phyloP scores from a whole-genome alignment of 2,329 filamentous ascomycete species.

The Corynespora cassiicola region DNA sequence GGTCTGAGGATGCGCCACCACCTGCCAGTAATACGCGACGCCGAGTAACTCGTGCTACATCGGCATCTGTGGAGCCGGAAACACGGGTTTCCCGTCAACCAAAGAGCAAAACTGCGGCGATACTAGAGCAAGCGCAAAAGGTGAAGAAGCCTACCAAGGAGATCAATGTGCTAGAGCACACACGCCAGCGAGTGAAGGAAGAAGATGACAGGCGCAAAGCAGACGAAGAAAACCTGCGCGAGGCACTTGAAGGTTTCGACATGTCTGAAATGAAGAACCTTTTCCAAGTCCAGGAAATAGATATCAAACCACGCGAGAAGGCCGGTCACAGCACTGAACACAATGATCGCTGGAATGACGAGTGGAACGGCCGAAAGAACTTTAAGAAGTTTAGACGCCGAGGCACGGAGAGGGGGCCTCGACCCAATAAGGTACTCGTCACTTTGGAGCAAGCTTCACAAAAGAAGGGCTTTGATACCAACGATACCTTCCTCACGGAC shows the following conservation, averaged over 20 bases:
- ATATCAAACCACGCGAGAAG: constrained; percentile 58
- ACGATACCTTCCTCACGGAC: constrained; percentile 78
- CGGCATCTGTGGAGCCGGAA: constrained; percentile 35
- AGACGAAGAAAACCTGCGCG: constrained; percentile 69
- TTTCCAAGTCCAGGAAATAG: constrained; percentile 78
- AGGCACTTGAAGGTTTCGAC: constrained; percentile 68
- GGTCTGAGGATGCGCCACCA: no score
- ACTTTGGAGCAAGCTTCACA: constrained; percentile 71
- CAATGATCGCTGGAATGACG: constrained; percentile 79
- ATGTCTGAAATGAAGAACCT: constrained; percentile 75
- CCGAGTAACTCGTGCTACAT: constrained; percentile 50
- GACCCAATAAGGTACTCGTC: constrained; percentile 68
- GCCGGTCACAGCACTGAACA: no score
- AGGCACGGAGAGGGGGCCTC: constrained; percentile 44
- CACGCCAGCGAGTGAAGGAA: constrained; percentile 57
- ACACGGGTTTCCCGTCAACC: constrained; percentile 44
- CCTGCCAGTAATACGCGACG: no score
- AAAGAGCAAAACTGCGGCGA: constrained; percentile 40
- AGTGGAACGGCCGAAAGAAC: constrained; percentile 94
- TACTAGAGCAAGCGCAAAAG: constrained; percentile 46
- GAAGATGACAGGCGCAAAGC: constrained; percentile 60
- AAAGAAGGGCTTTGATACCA: constrained; percentile 74
- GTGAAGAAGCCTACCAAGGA: constrained; percentile 60
- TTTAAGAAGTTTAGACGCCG: constrained; percentile 84
- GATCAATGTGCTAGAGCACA: constrained; percentile 64